phyloP scores from a whole-genome alignment of 805 yeast genomes.

The Tetrapisispora fleetii region DNA sequence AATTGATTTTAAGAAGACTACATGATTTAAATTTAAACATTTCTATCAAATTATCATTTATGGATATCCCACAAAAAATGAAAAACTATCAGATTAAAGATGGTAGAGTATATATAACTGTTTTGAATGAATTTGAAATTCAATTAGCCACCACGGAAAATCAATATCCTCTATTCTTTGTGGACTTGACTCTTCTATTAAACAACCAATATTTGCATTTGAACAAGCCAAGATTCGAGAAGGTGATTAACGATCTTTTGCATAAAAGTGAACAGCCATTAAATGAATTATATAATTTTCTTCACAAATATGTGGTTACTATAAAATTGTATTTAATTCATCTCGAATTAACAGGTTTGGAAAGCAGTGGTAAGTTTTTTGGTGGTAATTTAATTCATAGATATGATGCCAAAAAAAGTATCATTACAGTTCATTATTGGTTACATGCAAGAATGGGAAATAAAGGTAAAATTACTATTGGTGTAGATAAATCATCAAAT shows the following conservation, averaged over 20 bases:
- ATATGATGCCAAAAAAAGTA: conserved; percentile 27
- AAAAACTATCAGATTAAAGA: conserved; percentile 54
- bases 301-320: conserved; percentile 27
- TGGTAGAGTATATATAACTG: conserved; percentile 64
- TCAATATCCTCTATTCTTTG: conserved; percentile 61
- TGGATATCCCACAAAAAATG: conserved; percentile 57
- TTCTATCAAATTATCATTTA: conserved; percentile 64
- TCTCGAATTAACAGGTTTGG: conserved; percentile 20
- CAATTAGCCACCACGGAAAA: conserved; percentile 70
- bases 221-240: conserved; percentile 23
- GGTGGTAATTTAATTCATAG: conserved; percentile 27
- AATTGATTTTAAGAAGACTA: conserved; percentile 50
- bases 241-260: conserved; percentile 25
- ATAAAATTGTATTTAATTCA: conserved; percentile 27
- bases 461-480: conserved; percentile 23
- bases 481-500: conserved; percentile 19
- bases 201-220: conserved; percentile 16
- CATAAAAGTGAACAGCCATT: conserved; percentile 23
- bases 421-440: conserved; percentile 28
- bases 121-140: conserved; percentile 57
- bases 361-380: conserved; percentile 24
- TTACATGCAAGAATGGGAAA: conserved; percentile 24
- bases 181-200: conserved; percentile 63
- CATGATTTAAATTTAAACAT: conserved; percentile 62
- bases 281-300: conserved; percentile 21